Evolutionary conservation across 2,329 filamentous ascomycete species (phyloP).

Genomic region (Xenosphaeropsis pyriputrescens): DNA sequence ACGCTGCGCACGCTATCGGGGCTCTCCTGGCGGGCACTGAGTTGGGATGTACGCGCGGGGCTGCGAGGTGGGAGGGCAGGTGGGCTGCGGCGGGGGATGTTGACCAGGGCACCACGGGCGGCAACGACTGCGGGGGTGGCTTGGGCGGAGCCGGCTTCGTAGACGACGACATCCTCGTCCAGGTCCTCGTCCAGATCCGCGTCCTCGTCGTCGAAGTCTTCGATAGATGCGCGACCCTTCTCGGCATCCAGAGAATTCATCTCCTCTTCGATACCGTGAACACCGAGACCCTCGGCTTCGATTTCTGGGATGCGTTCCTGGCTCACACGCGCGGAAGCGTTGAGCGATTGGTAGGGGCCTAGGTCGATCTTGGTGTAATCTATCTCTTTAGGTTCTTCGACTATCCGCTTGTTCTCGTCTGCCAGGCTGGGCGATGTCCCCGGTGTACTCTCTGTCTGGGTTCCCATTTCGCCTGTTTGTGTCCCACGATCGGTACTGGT

Average conservation of each 20-base stretch:
- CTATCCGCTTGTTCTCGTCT: conserved; percentile 18
- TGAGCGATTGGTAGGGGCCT: conserved; percentile 21
- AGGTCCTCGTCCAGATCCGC: conserved; percentile 27
- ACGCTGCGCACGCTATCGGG: conserved; percentile 20
- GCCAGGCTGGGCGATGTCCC: conserved; percentile 38
- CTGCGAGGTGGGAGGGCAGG: conserved; percentile 63
- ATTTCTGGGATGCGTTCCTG: conserved; percentile 12
- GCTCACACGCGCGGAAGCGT: conserved; percentile 3
- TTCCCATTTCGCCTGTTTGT: conserved; percentile 51
- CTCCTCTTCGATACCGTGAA: conserved; percentile 29
- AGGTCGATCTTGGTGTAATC: conserved; percentile 46
- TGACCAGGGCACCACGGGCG: conserved; percentile 67
- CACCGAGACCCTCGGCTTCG: conserved; percentile 18
- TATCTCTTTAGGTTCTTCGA: conserved; percentile 30
- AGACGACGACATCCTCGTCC: conserved; percentile 50
- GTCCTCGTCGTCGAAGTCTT: conserved; percentile 17
- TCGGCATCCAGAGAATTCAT: conserved; percentile 22
- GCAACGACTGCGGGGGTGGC: conserved; percentile 31
- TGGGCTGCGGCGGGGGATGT: conserved; percentile 65
- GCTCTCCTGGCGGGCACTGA: conserved; percentile 10
- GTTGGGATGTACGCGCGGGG: conserved; percentile 31
- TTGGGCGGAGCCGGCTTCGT: conserved; percentile 46
- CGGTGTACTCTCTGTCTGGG: conserved; percentile 44
- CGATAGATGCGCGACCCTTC: no score
- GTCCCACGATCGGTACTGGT: conserved; percentile 44